Percentiles rank a stretch among this genome's conserved stretches.
phyloP scores from a whole-genome alignment of 2,329 filamentous ascomycete species.

The Ampelomyces quisqualis region DNA sequence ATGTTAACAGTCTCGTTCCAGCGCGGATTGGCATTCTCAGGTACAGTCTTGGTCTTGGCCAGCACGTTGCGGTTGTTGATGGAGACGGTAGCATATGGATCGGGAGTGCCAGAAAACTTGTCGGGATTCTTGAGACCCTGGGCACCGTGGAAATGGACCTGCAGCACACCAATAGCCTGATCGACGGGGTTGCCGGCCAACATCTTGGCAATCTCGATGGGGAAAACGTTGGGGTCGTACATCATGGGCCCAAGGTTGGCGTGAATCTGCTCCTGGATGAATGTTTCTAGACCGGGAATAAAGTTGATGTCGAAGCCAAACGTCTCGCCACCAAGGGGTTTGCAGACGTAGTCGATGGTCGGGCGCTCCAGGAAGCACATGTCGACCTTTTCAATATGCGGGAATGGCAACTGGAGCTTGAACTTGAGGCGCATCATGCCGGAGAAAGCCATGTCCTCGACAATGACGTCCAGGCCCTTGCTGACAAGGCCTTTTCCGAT shows the following conservation, averaged over 20 bases:
- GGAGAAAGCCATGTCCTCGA: conserved; percentile 95
- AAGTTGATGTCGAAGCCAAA: conserved; percentile 99
- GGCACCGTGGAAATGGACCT: conserved; percentile 86
- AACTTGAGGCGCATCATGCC: conserved; percentile 96
- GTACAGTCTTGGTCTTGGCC: conserved; percentile 83
- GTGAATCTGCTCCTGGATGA: conserved; percentile 96
- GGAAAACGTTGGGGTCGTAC: conserved; percentile 97
- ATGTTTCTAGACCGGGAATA: conserved; percentile 87
- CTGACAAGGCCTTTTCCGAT: conserved; percentile 95
- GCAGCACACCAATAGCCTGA: conserved; percentile 91
- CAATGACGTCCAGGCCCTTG: conserved; percentile 95
- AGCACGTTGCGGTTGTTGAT: conserved; percentile 80
- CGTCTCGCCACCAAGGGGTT: conserved; percentile 90
- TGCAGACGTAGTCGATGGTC: conserved; percentile 94
- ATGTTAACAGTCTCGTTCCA: conserved; percentile 98
- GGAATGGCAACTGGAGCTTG: conserved; percentile 94
- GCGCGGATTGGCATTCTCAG: conserved; percentile 79
- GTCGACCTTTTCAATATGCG: conserved; percentile 90
- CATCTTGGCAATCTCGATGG: conserved; percentile 98
- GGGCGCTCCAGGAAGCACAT: conserved; percentile 92
- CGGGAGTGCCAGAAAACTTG: conserved; percentile 86
- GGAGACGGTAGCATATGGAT: conserved; percentile 84
- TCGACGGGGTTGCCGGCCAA: conserved; percentile 90
- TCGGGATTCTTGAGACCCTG: conserved; percentile 93
- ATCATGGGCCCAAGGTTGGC: conserved; percentile 94